phyloP scores from a whole-genome alignment of 768 basidiomycete species.

The Mycena rebaudengoi region DNA sequence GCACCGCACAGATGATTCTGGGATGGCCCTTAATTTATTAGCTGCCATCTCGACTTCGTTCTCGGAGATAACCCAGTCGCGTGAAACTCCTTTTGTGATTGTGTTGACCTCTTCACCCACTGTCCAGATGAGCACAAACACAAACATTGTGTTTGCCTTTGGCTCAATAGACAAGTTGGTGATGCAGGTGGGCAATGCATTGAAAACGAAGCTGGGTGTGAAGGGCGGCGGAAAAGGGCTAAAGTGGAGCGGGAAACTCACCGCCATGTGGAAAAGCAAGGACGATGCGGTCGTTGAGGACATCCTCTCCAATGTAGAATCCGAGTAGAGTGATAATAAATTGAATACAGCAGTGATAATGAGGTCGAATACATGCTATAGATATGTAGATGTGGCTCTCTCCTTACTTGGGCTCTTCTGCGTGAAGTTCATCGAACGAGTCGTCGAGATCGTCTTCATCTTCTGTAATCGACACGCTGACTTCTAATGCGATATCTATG shows the following conservation, averaged over 20 bases:
- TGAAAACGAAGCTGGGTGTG: slow-evolving; percentile 65
- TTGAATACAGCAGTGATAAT: no score
- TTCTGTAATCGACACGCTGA: slow-evolving; percentile 8
- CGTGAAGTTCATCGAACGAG: slow-evolving; percentile 16
- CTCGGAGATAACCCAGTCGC: slow-evolving; percentile 32
- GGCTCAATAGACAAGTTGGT: slow-evolving; percentile 69
- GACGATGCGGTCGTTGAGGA: slow-evolving; percentile 51
- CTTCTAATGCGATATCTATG: slow-evolving; percentile 10
- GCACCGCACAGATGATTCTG: slow-evolving; percentile 69
- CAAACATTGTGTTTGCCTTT: slow-evolving; percentile 65
- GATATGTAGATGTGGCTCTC: slow-evolving; percentile 5
- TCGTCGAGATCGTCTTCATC: slow-evolving; percentile 12
- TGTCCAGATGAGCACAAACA: slow-evolving; percentile 56
- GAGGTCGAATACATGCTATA: no score
- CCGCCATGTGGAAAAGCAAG: slow-evolving; percentile 67
- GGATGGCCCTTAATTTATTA: slow-evolving; percentile 66
- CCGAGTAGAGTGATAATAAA: no score
- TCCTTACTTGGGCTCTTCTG: slow-evolving; percentile 25
- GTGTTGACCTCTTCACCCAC: slow-evolving; percentile 72
- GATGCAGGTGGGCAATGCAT: slow-evolving; percentile 62
- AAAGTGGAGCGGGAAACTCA: slow-evolving; percentile 80
- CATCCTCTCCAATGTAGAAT: no score
- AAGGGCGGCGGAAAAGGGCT: slow-evolving; percentile 84
- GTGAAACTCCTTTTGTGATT: slow-evolving; percentile 49
- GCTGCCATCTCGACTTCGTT: slow-evolving; percentile 64